phyloP scores from a whole-genome alignment of 176 grass and related monocot genomes.

The Chrysopogon serrulatus region DNA sequence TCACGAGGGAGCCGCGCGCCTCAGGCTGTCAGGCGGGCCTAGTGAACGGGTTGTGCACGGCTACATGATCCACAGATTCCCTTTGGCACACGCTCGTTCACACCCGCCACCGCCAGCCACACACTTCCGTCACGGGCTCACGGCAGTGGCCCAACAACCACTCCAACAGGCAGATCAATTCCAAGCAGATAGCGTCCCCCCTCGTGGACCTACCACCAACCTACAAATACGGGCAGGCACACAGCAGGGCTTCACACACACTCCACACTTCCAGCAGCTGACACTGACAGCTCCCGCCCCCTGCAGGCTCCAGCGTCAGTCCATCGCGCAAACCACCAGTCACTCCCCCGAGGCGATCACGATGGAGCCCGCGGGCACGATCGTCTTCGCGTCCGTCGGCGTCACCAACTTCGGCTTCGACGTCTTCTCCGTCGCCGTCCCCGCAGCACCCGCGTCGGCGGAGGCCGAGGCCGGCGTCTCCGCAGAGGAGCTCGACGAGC shows the following conservation, averaged over 20 bases:
- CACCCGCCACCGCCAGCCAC: neutral
- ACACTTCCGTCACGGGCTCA: neutral
- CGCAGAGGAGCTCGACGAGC: slow-evolving; percentile 22
- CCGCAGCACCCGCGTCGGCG: neutral
- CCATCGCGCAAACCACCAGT: neutral
- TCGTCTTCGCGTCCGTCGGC: slow-evolving; percentile 64
- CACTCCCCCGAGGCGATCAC: neutral
- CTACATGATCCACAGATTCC: slow-evolving; percentile 36
- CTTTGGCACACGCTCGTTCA: slow-evolving; percentile 18
- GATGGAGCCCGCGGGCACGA: slow-evolving; percentile 76
- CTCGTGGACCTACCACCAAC: neutral
- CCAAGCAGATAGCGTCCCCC: neutral
- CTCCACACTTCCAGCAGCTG: neutral
- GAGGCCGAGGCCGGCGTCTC: neutral
- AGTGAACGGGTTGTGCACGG: neutral
- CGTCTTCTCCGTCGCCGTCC: slow-evolving; percentile 71
- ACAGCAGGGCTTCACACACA: neutral
- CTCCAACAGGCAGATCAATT: neutral
- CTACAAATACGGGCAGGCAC: slow-evolving; percentile 20
- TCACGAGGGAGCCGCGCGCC: neutral
- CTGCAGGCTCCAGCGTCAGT: neutral
- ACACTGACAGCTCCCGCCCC: neutral
- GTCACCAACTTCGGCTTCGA: slow-evolving; percentile 80
- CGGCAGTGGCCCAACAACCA: neutral
- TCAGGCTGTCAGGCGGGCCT: neutral